A percentile compares a stretch with the other conserved stretches of the same genome.
These are phyloP conservation scores for Schizosaccharomyces osmophilus DNA, from an alignment of 805 yeast species.

Conservation along the genomic window DNA sequence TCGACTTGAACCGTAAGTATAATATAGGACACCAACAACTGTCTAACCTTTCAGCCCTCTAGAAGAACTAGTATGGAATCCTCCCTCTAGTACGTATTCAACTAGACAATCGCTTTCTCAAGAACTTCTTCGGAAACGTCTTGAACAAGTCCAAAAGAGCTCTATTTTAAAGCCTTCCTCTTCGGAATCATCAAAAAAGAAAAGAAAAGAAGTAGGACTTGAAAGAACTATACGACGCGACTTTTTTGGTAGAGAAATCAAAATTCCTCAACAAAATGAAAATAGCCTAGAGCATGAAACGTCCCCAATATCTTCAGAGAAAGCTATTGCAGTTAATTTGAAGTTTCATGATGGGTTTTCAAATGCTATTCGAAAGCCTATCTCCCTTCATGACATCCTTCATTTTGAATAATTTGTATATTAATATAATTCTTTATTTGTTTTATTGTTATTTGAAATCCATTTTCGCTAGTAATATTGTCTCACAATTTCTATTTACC, in stretches of 20 bases:
- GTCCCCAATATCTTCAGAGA: background rate
- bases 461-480: background rate
- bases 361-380: slow-evolving; percentile 60
- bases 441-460: background rate
- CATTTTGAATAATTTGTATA: background rate
- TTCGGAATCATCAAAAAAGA: background rate
- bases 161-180: background rate
- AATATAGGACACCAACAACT: slow-evolving; percentile 2
- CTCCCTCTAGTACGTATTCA: slow-evolving; percentile 7
- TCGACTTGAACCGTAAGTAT: slow-evolving; percentile 16
- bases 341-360: slow-evolving; percentile 74
- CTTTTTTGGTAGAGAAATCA: slow-evolving; percentile 2
- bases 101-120: background rate
- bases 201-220: background rate
- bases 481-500: too few species aligned
- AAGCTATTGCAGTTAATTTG: slow-evolving; percentile 34
- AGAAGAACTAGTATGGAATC: background rate
- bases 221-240: background rate
- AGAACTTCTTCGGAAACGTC: background rate
- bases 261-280: background rate
- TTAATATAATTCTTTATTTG: background rate
- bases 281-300: background rate
- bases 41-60: background rate
- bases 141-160: slow-evolving; percentile 3
- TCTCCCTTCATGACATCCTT: slow-evolving; percentile 15